These are phyloP conservation scores for Termitomyces sp. DNA, from an alignment of 768 basidiomycete genomes.

Conservation along the genomic window DNA sequence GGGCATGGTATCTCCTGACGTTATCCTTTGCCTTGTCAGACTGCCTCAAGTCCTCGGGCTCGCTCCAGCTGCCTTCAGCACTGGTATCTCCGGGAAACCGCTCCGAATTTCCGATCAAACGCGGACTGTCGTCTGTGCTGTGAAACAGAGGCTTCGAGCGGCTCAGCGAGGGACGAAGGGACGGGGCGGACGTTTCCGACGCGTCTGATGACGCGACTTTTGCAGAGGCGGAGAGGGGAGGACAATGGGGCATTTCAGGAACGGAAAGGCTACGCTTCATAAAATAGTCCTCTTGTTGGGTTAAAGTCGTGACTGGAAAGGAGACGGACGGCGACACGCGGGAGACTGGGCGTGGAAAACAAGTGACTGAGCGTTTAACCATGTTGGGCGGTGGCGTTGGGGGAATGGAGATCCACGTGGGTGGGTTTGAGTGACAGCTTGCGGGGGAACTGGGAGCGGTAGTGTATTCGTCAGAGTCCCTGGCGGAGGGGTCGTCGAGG, in stretches of 20 bases:
- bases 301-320: constrained; percentile 35
- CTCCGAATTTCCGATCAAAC: constrained; percentile 11
- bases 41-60: constrained; percentile 22
- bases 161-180: constrained; percentile 3
- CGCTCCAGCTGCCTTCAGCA: constrained; percentile 21
- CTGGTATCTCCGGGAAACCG: constrained; percentile 15
- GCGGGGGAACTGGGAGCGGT: constrained; percentile 18
- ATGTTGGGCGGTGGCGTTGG: constrained; percentile 48
- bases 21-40: constrained; percentile 38
- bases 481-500: constrained; percentile 9
- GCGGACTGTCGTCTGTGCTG: constrained; percentile 19
- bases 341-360: constrained; percentile 25
- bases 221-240: constrained; percentile 12
- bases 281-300: constrained; percentile 21
- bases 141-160: constrained; percentile 27
- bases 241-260: constrained; percentile 27
- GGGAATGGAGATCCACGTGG: constrained; percentile 55
- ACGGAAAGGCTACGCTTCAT: constrained; percentile 37
- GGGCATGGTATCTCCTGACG: constrained; percentile 59
- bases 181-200: background rate
- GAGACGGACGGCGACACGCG: constrained; percentile 38
- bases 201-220: constrained; percentile 2
- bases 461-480: constrained; percentile 11
- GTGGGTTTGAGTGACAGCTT: constrained; percentile 24
- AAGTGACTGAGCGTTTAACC: constrained; percentile 31